Evolutionary conservation across 805 yeast species (phyloP), one percentile per base, ranked within the genome.

Genomic region (Ogataea populi-albae): DNA sequence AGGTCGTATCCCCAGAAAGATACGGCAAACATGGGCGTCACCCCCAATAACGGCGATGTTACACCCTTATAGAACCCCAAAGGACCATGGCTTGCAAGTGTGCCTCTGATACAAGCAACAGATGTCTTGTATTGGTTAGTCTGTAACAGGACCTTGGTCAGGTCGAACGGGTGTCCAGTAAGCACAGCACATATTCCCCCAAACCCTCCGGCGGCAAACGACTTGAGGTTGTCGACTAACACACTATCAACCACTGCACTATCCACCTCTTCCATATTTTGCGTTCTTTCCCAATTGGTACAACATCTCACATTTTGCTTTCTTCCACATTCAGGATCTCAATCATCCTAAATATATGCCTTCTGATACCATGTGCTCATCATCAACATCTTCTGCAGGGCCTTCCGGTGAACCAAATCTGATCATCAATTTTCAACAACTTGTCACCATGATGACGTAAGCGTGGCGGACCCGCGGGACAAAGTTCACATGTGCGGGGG

Each of bases 1-100:
- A 86, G 69, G 55, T 88, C 97, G 62, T 93, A 91, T 55, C 98
- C 98, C 98, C 98, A 91, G 67, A 91, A 91, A 2, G 95, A 84
- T 17, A 93, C 93, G 2, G 98, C 98, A 68, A 93, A 93, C 86
- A 91, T 93, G 19, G 98, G 98, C 0, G 98, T 93, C 16, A 91
- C 97, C 17, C 98, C 98, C n/a, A 86, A 57, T 34, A 91, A 65
- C 3, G 98, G 98, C 10, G 98, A 96, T 9, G 85, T 70, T 21
- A 93, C 97, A 40, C 98, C 98, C 55, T 95, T 71, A 63, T 91
- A 91, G 46, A 91, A 77, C 1, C 98, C 97, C 17, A 69, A 46
- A 3, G 78, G 75, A 0, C 96, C 95, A 43, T 83, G 87, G 18
- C 72, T 71, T n/a, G 73, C 73, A 23, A 91, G 44, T 3, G 94